Evolutionary conservation across 2,329 filamentous ascomycete species (phyloP), one percentile per base, ranked within the genome.

Genomic region (Neopestalotiopsis sp.): DNA sequence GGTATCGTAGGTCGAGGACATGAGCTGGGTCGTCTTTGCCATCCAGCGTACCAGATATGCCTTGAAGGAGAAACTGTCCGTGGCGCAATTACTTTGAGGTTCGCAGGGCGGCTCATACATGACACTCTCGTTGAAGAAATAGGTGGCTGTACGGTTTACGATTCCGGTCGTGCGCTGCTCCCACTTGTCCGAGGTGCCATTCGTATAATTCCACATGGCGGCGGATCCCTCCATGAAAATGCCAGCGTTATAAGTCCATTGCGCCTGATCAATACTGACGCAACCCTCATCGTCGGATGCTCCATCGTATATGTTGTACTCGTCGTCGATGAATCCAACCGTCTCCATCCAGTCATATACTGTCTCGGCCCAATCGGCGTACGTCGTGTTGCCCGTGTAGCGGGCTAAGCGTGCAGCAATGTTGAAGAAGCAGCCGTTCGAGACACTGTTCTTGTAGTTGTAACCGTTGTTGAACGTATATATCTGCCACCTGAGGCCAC

Each of bases 401-500:
- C 86, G 83, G 0, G 89, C 89, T 12, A 92, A 82, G 28, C 90
- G 86, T 28, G 90, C 85, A 28, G 81, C 84, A 45, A 86, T 74
- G 71, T 85, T 84, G 75, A 86, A 86, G 75, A 85, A 85, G 70
- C 82, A 81, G 1, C 83, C 84, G 71, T 85, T 85, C 40, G 83
- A 82, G 69, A 85, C 84, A 32, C 77, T 78, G 68, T 79, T 79
- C 73, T 79, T 79, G 66, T 79, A 79, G 69, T 79, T 72, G 61
- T 81, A 83, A 70, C 89, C 89, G 45, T 81, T 84, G 75, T 91
- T 90, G 74, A 85, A 86, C 7, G 86, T 82, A 76, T 87, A 90
- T 58, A 92, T 88, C 78, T 92, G 90, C 91, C 91, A 92, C 72
- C 87, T 86, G 71, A 92, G 75, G 7, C 89, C 90, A 66, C 90